These are phyloP conservation scores for Pilaira anomala DNA, from an alignment of 192 early-diverging fungal genomes.

Conservation along the genomic window DNA sequence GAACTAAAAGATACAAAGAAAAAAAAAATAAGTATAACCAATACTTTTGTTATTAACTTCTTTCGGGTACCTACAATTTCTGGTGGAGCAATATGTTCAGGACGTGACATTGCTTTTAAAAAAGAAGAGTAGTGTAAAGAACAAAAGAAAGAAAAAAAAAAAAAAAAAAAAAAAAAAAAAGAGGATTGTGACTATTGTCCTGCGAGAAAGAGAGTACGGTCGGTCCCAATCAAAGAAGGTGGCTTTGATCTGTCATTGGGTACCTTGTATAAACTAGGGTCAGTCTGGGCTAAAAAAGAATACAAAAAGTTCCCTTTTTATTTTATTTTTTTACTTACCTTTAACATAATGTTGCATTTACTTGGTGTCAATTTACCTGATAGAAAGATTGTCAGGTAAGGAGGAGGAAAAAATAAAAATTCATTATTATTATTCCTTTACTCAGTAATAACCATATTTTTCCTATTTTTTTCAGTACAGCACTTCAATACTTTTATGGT, in stretches of 20 bases:
- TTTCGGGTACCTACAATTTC: slow-evolving; percentile 74
- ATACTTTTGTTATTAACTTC: no score
- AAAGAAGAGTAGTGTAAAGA: slow-evolving; percentile 4
- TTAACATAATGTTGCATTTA: slow-evolving; percentile 80
- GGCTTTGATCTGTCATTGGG: slow-evolving; percentile 6
- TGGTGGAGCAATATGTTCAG: slow-evolving; percentile 95
- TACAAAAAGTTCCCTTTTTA: neutral
- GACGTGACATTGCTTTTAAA: slow-evolving; percentile 73
- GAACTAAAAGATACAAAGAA: slow-evolving; percentile 52
- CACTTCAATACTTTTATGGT: slow-evolving; percentile 86
- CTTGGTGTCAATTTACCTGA: slow-evolving; percentile 95
- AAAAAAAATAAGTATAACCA: neutral
- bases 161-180: slow-evolving; percentile 13
- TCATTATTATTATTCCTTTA: neutral
- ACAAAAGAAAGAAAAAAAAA: slow-evolving; percentile 5
- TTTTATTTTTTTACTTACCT: no score
- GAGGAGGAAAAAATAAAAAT: neutral
- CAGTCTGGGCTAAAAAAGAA: neutral
- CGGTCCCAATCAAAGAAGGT: neutral
- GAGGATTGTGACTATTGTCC: slow-evolving; percentile 14
- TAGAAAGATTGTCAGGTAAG: slow-evolving; percentile 69
- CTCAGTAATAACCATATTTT: slow-evolving; percentile 26
- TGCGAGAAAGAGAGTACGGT: neutral
- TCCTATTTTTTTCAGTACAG: slow-evolving; percentile 43
- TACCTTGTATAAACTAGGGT: neutral